phyloP scores from a whole-genome alignment of 139 green algal species.

The Tetradesmus lagerheimii region DNA sequence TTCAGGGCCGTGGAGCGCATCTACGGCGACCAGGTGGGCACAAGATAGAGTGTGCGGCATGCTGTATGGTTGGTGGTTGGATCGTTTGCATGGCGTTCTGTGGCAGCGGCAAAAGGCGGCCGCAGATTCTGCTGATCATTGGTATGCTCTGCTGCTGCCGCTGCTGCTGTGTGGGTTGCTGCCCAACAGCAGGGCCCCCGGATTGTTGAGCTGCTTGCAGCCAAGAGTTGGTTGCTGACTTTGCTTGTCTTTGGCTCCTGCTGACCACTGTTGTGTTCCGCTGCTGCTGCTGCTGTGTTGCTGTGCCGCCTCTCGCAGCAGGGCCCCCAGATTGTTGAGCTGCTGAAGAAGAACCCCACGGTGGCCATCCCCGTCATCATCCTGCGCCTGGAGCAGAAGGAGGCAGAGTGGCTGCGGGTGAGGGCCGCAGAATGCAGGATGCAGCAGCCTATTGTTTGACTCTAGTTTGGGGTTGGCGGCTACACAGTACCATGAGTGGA shows the following conservation, averaged over 20 bases:
- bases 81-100: too few relatives aligned
- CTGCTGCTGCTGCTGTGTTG: neutral
- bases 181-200: conserved; percentile 56
- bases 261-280: neutral
- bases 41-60: neutral
- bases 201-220: conserved; percentile 87
- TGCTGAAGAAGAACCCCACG: conserved; percentile 90
- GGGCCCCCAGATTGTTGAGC: conserved; percentile 70
- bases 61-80: neutral
- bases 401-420: conserved; percentile 86
- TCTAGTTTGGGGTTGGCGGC: too few relatives aligned
- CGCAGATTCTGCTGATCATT: too few relatives aligned
- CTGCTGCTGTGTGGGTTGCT: neutral
- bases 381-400: conserved; percentile 92
- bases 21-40: conserved; percentile 74
- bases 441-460: too few relatives aligned
- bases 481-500: too few relatives aligned
- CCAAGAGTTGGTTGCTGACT: too few relatives aligned
- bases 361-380: conserved; percentile 92
- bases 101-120: too few relatives aligned
- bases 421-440: neutral
- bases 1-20: conserved; percentile 87
- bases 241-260: too few relatives aligned
- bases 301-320: conserved; percentile 22
- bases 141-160: neutral